A percentile compares a stretch with the other conserved stretches of the same genome.
Conservation (phyloP, 2,329 filamentous ascomycete genomes). For the Talaromyces piceae region DNA sequence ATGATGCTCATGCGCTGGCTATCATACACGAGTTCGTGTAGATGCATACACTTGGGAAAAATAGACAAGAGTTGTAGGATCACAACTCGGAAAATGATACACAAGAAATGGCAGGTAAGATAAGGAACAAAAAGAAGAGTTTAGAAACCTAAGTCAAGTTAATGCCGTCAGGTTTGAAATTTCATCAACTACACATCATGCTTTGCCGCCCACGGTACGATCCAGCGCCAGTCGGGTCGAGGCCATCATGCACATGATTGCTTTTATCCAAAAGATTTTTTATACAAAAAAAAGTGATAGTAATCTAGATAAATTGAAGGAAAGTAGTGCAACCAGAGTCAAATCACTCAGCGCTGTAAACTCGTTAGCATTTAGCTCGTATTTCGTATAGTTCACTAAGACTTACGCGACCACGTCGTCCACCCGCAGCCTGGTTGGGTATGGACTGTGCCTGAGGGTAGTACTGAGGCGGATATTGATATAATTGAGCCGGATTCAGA, state of each 20-base stretch:
- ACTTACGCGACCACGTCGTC: conserved; percentile 50
- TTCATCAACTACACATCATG: conserved; percentile 13
- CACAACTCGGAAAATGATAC: conserved; percentile 2
- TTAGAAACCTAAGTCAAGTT: not conserved
- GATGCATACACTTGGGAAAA: not conserved
- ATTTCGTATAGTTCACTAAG: not conserved
- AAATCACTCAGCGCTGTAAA: conserved; percentile 4
- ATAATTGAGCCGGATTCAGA: conserved; percentile 38
- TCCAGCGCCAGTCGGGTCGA: conserved; percentile 33
- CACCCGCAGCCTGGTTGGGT: conserved; percentile 39
- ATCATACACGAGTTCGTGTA: not conserved
- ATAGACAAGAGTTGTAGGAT: not conserved
- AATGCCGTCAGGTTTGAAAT: not conserved
- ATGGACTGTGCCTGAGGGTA: conserved; percentile 36
- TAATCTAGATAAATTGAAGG: conserved; percentile 18
- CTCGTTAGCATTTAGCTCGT: not conserved
- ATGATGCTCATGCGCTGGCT: not conserved
- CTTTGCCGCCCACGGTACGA: conserved; percentile 27
- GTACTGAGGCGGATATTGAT: conserved; percentile 48
- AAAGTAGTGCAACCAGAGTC: not conserved
- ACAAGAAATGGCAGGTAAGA: not conserved
- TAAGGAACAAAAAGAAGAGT: conserved; percentile 1
- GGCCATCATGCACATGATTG: conserved; percentile 26
- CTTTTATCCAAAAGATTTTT: conserved; percentile 24
- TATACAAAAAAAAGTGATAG: conserved; percentile 36